Conservation (phyloP, 1,284 basidiomycete species). For the Pseudozyma sp. region DNA sequence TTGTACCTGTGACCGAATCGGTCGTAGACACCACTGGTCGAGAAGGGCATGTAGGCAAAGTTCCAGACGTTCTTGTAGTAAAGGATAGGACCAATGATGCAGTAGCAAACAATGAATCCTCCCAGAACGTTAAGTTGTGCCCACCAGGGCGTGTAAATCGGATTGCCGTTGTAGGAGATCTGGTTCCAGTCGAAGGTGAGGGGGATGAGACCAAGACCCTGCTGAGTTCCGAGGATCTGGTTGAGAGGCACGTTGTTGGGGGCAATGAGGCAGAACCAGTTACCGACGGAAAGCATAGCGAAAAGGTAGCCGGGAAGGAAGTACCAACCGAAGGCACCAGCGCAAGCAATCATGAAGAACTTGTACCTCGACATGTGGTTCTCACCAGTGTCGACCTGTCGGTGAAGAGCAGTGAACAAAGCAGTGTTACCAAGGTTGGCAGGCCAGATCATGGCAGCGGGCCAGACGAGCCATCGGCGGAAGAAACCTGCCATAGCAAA, state of each 20-base stretch:
- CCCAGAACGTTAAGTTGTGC: conserved; percentile 52
- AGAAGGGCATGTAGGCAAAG: conserved; percentile 56
- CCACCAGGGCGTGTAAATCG: conserved; percentile 60
- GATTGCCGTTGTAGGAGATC: conserved; percentile 49
- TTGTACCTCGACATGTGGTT: conserved; percentile 71
- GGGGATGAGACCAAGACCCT: conserved; percentile 55
- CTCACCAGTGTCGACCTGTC: conserved; percentile 41
- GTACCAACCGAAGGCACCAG: conserved; percentile 53
- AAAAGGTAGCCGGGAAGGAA: conserved; percentile 65
- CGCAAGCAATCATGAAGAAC: conserved; percentile 55
- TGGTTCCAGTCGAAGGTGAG: conserved; percentile 63
- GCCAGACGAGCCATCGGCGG: conserved; percentile 61
- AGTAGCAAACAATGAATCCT: conserved; percentile 56
- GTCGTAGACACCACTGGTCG: conserved; percentile 54
- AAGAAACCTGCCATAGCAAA: conserved; percentile 61
- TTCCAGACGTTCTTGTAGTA: conserved; percentile 63
- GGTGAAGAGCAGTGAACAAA: conserved; percentile 61
- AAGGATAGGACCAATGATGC: conserved; percentile 56
- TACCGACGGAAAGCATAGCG: conserved; percentile 54
- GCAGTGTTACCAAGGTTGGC: conserved; percentile 56
- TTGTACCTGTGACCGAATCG: conserved; percentile 58
- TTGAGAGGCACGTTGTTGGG: conserved; percentile 62
- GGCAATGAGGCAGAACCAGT: conserved; percentile 62
- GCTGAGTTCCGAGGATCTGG: conserved; percentile 58
- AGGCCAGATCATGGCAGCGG: conserved; percentile 66